A percentile compares a stretch with the other conserved stretches of the same genome.
phyloP scores from a whole-genome alignment of 768 basidiomycete species.

The Phaeotremella skinneri region DNA sequence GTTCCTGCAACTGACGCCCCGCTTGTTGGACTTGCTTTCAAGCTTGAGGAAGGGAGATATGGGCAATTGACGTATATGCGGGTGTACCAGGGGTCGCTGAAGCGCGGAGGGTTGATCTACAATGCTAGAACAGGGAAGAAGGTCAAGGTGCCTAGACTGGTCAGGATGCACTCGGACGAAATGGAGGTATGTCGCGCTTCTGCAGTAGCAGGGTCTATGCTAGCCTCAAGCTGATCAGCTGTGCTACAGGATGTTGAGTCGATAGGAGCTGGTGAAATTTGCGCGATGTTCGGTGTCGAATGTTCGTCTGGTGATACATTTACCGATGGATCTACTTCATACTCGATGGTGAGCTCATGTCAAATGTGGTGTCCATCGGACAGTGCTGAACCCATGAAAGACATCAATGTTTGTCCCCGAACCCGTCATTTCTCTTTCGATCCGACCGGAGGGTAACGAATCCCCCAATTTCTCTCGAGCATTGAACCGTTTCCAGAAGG shows the following conservation, averaged over 20 bases:
- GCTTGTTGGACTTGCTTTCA: constrained; percentile 92
- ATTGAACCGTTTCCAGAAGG: constrained; percentile 94
- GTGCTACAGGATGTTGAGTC: constrained; percentile 74
- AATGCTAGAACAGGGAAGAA: constrained; percentile 94
- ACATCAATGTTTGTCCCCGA: constrained; percentile 98
- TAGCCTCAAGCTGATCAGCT: background rate
- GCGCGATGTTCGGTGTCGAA: constrained; percentile 98
- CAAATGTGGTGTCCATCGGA: too few relatives aligned
- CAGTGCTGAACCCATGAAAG: constrained; percentile 53
- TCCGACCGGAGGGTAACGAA: constrained; percentile 88
- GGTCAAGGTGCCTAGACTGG: constrained; percentile 92
- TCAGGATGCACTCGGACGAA: constrained; percentile 97
- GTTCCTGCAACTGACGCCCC: constrained; percentile 80
- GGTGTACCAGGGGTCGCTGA: constrained; percentile 92
- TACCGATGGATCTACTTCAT: constrained; percentile 83
- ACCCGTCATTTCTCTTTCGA: constrained; percentile 91
- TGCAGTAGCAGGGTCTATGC: background rate
- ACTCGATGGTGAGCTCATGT: constrained; percentile 92
- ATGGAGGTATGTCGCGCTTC: constrained; percentile 73
- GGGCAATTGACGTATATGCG: constrained; percentile 98
- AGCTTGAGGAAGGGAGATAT: constrained; percentile 94
- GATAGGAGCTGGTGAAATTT: constrained; percentile 96
- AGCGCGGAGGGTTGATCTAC: constrained; percentile 77
- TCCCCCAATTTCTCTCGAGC: constrained; percentile 96
- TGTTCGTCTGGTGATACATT: constrained; percentile 98